A percentile compares a stretch with the other conserved stretches of the same genome.
These are phyloP conservation scores for Salix viminalis DNA, from an alignment of 345 rosid genomes.

Conservation along the genomic window DNA sequence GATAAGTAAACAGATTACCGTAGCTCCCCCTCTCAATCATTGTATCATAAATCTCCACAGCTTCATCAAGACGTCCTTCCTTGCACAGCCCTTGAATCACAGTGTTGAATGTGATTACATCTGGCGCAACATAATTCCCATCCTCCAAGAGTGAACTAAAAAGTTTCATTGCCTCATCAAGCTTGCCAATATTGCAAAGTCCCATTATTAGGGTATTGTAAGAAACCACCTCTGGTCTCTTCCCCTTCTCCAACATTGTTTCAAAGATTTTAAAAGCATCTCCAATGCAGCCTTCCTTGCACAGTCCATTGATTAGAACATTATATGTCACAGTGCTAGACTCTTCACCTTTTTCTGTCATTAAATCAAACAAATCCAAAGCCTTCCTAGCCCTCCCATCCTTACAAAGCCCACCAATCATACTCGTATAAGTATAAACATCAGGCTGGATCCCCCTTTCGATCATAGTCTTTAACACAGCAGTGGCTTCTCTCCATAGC, in stretches of 20 bases:
- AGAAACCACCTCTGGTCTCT: slow-evolving; percentile 45
- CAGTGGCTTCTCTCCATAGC: slow-evolving; percentile 42
- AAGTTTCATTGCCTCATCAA: slow-evolving; percentile 55
- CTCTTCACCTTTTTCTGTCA: slow-evolving; percentile 45
- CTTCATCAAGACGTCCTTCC: slow-evolving; percentile 40
- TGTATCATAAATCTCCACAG: slow-evolving; percentile 38
- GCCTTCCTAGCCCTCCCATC: slow-evolving; percentile 47
- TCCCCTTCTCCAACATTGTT: slow-evolving; percentile 51
- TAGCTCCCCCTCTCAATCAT: slow-evolving; percentile 42
- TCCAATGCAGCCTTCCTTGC: slow-evolving; percentile 44
- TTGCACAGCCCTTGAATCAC: slow-evolving; percentile 59
- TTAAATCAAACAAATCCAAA: slow-evolving; percentile 44
- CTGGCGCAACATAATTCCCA: slow-evolving; percentile 35
- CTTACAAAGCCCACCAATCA: slow-evolving; percentile 58
- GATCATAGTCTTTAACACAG: slow-evolving; percentile 38
- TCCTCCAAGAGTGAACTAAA: slow-evolving; percentile 36
- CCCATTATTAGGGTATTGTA: slow-evolving; percentile 55
- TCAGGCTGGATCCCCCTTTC: slow-evolving; percentile 46
- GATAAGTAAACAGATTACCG: slow-evolving; percentile 43
- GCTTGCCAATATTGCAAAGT: slow-evolving; percentile 41
- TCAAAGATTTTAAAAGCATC: slow-evolving; percentile 54
- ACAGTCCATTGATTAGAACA: slow-evolving; percentile 50
- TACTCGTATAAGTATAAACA: slow-evolving; percentile 40
- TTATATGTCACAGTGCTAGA: slow-evolving; percentile 51
- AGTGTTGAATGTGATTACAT: slow-evolving; percentile 43